Evolutionary conservation across 2,329 filamentous ascomycete species (phyloP).

Genomic region (Fusarium praegraminearum): DNA sequence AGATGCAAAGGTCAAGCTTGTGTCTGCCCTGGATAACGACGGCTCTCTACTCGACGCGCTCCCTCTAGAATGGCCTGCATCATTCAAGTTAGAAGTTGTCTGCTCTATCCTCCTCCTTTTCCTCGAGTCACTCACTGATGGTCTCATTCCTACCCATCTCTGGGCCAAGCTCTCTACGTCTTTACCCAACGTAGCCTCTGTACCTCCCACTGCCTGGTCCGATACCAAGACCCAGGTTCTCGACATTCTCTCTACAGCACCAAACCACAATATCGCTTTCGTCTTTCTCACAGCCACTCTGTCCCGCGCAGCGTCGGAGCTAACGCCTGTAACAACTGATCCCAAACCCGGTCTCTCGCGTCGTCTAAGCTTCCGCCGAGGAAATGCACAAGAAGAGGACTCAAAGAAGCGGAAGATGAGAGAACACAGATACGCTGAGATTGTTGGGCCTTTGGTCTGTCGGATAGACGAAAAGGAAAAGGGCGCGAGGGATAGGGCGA

Average conservation of each 20-base stretch:
- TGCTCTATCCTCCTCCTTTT: constrained; percentile 80
- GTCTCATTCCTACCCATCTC: constrained; percentile 76
- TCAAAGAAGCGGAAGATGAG: constrained; percentile 65
- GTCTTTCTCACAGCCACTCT: constrained; percentile 88
- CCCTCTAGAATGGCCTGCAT: constrained; percentile 69
- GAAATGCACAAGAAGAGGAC: constrained; percentile 47
- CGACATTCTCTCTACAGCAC: constrained; percentile 77
- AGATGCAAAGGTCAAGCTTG: constrained; percentile 53
- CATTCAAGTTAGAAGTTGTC: constrained; percentile 80
- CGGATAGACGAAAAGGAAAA: constrained; percentile 68
- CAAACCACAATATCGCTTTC: constrained; percentile 88
- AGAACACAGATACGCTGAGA: constrained; percentile 71
- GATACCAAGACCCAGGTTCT: constrained; percentile 69
- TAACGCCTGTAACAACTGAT: constrained; percentile 56
- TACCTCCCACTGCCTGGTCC: constrained; percentile 47
- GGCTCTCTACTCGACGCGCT: constrained; percentile 71
- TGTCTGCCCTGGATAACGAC: constrained; percentile 81
- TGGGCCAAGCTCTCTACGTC: constrained; percentile 77
- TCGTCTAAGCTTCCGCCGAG: constrained; percentile 61
- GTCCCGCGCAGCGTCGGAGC: constrained; percentile 62
- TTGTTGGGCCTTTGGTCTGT: constrained; percentile 75
- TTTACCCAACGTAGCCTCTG: constrained; percentile 56
- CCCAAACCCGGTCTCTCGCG: constrained; percentile 53
- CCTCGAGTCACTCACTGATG: constrained; percentile 79
- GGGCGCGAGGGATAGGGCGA: constrained; percentile 71